Evolutionary conservation across 1,139 yeast species (phyloP), one percentile per base, ranked within the genome.

Genomic region (Meyerozyma elateridarum): DNA sequence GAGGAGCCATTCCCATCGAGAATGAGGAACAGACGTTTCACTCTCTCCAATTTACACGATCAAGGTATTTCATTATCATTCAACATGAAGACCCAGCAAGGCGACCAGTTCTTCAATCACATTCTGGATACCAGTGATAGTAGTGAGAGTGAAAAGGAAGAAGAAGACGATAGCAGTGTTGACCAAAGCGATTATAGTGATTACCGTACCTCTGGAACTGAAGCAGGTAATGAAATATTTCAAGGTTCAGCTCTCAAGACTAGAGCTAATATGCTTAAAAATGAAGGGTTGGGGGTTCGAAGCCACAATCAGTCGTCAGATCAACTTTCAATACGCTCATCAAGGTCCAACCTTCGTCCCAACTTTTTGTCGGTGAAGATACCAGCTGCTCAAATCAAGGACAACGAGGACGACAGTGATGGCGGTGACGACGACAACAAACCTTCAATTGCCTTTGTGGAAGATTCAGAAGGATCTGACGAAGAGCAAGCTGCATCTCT

Each of bases 341-440:
- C 61, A 2, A 49, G 48, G 39, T 59, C 63, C 31, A 64, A 55
- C 52, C 63, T 53, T 49, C 66, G 76, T 30, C 93, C 95, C 0
- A 79, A 80, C 34, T 87, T 87, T 49, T 76, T 85, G 25, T 84
- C 95, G 1, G 79, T 78, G 32, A 81, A 87, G 30, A 73, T 85
- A 33, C 95, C 95, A 1, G 73, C 76, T 36, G 77, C 95, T 0
- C 76, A 72, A 42, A 72, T 85, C 2, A 60, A 79, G 29, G 87
- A 79, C 36, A 84, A 79, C 33, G 85, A 82, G 0, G 73, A 73
- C 9, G 85, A 82, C 8, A 44, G 38, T 4, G 36, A 21, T 11
- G 44, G 32, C 12, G 55, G 45, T 1, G 42, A 38, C 5, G 56
- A 44, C 2, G 49, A 39, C 5, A 33, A 34, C 17, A 57, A 53